Evolutionary conservation across 2,329 filamentous ascomycete species (phyloP).

Genomic region (Fusarium lyarnte): DNA sequence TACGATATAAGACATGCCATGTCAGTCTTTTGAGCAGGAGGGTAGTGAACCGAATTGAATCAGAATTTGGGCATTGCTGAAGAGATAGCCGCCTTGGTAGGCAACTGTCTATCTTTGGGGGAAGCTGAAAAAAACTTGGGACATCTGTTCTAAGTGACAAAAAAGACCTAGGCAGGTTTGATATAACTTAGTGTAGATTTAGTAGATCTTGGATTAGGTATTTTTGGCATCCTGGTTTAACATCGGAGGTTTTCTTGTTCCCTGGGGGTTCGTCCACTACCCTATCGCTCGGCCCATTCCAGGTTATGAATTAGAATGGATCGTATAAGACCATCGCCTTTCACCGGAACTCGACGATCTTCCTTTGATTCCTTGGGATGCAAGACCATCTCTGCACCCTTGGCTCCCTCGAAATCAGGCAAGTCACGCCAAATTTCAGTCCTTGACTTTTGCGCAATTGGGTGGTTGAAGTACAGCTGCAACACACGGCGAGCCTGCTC

Average conservation of each 20-base stretch:
- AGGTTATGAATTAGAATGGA: constrained; percentile 49
- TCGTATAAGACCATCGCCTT: constrained; percentile 59
- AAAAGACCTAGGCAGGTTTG: background rate
- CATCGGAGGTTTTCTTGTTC: background rate
- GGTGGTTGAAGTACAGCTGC: constrained; percentile 52
- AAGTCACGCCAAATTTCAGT: constrained; percentile 80
- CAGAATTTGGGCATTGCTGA: background rate
- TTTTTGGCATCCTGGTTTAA: background rate
- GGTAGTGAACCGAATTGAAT: background rate
- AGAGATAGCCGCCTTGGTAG: background rate
- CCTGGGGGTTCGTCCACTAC: background rate
- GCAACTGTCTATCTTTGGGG: background rate
- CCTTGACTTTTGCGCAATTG: constrained; percentile 43
- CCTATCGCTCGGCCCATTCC: background rate
- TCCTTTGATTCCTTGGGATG: constrained; percentile 31
- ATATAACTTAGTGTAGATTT: background rate
- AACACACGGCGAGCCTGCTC: constrained; percentile 74
- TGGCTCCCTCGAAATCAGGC: constrained; percentile 55
- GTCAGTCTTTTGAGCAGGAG: background rate
- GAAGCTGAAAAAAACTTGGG: background rate
- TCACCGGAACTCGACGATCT: constrained; percentile 48
- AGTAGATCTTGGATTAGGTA: background rate
- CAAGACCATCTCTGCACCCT: constrained; percentile 41
- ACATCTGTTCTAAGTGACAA: background rate
- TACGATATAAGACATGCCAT: background rate